These are phyloP conservation scores for Mariannaea elegans DNA, from an alignment of 2,329 filamentous ascomycete genomes.

Conservation along the genomic window DNA sequence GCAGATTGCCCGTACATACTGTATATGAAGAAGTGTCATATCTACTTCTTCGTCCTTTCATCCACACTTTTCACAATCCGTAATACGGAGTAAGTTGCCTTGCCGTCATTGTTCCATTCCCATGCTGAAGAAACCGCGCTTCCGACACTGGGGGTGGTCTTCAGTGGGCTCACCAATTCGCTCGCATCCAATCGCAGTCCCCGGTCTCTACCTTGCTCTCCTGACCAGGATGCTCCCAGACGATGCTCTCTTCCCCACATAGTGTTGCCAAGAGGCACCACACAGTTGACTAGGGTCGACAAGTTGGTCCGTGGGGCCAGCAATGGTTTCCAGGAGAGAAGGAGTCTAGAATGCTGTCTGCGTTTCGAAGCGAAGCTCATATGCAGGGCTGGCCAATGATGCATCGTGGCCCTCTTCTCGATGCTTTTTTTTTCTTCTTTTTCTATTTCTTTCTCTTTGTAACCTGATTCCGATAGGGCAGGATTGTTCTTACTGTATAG, in stretches of 20 bases:
- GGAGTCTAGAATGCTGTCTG: constrained; percentile 37
- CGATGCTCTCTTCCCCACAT: constrained; percentile 18
- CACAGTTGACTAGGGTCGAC: constrained; percentile 30
- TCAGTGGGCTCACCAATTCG: constrained; percentile 13
- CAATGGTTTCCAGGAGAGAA: constrained; percentile 31
- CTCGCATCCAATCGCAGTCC: constrained; percentile 7
- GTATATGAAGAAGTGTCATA: too few species aligned
- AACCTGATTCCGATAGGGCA: background rate
- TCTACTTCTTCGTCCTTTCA: too few species aligned
- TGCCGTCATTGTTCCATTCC: constrained; percentile 2
- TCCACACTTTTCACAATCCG: too few species aligned
- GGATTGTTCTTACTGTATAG: too few species aligned
- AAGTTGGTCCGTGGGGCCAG: constrained; percentile 26
- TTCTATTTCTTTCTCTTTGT: background rate
- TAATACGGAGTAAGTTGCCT: too few species aligned
- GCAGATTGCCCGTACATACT: too few species aligned
- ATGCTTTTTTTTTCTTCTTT: constrained; percentile 27
- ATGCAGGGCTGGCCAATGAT: constrained; percentile 16
- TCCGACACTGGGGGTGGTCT: constrained; percentile 4
- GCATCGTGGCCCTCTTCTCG: constrained; percentile 15
- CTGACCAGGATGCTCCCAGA: constrained; percentile 34
- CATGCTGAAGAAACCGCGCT: background rate
- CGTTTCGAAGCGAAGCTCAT: constrained; percentile 22
- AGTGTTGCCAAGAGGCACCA: constrained; percentile 16
- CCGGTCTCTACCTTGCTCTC: constrained; percentile 28